These are phyloP conservation scores for Beta macrorhiza DNA, from an alignment of 179 eudicot species.

Conservation along the genomic window DNA sequence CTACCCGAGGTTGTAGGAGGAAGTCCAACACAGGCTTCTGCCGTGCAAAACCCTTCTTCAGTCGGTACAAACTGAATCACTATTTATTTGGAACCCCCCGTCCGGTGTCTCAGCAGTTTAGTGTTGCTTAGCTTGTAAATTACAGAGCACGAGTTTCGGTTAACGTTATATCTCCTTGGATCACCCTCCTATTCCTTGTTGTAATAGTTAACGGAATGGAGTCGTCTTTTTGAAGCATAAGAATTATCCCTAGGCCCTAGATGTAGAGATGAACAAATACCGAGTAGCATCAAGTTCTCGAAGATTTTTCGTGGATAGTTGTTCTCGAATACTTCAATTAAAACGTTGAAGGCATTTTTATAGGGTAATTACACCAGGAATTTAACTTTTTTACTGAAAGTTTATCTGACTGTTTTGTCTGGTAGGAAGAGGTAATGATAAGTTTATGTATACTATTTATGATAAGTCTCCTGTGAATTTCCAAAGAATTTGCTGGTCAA, in stretches of 20 bases:
- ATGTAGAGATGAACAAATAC: not conserved
- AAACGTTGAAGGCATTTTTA: not conserved
- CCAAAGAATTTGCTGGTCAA: too few species aligned
- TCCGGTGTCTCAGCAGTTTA: not conserved
- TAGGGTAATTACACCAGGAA: not conserved
- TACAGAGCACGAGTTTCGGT: not conserved
- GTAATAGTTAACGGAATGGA: conserved; percentile 2
- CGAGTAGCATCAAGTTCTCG: not conserved
- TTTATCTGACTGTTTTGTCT: not conserved
- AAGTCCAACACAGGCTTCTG: conserved; percentile 47
- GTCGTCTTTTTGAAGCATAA: not conserved
- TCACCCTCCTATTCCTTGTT: conserved; percentile 9
- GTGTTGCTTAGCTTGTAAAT: not conserved
- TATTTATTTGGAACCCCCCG: too few species aligned
- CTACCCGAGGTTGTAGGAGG: conserved; percentile 46
- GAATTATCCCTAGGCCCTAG: not conserved
- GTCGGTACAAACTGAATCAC: conserved; percentile 22
- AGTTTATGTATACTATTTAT: too few species aligned
- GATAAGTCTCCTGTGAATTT: too few species aligned
- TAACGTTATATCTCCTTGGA: not conserved
- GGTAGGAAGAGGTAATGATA: too few species aligned
- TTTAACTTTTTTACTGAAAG: not conserved
- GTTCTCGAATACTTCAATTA: not conserved
- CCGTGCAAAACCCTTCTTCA: conserved; percentile 25
- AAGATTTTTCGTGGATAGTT: not conserved